Evolutionary conservation across 2,329 filamentous ascomycete genomes (phyloP).

Genomic region (Pseudogymnoascus sp.): DNA sequence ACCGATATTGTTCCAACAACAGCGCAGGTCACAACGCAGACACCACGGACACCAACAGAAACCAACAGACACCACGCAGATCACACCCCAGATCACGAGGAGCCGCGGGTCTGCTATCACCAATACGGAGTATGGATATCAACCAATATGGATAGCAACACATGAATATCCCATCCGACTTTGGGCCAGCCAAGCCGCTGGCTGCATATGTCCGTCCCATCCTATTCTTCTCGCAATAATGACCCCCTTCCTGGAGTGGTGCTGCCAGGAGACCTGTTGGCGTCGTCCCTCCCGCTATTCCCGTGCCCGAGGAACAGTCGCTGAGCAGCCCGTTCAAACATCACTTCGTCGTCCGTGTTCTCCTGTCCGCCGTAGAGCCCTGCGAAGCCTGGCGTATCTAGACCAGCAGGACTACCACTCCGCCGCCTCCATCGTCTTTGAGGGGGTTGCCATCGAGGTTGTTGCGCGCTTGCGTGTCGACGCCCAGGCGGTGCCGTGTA

Average conservation of each 20-base stretch:
- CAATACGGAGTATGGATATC: background rate
- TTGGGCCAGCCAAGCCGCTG: background rate
- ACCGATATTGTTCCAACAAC: background rate
- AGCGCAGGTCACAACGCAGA: background rate
- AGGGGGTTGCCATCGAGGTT: background rate
- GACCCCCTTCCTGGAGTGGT: background rate
- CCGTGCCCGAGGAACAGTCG: constrained; percentile 16
- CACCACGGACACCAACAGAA: background rate
- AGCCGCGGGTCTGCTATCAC: background rate
- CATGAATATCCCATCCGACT: background rate
- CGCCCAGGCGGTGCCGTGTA: constrained; percentile 35
- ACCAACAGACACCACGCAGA: background rate
- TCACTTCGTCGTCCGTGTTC: constrained; percentile 36
- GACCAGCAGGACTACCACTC: constrained; percentile 30
- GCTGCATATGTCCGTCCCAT: background rate
- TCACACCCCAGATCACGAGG: background rate
- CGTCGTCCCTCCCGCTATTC: background rate
- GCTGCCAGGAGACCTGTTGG: background rate
- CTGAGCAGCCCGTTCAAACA: constrained; percentile 27
- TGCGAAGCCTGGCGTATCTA: constrained; percentile 35
- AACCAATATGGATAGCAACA: background rate
- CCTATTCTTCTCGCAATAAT: background rate
- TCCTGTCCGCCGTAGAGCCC: constrained; percentile 41
- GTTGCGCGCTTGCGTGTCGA: constrained; percentile 11
- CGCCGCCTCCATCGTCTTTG: constrained; percentile 20